Evolutionary conservation across 805 yeast species (phyloP).

Genomic region (Henningerozyma blattae): DNA sequence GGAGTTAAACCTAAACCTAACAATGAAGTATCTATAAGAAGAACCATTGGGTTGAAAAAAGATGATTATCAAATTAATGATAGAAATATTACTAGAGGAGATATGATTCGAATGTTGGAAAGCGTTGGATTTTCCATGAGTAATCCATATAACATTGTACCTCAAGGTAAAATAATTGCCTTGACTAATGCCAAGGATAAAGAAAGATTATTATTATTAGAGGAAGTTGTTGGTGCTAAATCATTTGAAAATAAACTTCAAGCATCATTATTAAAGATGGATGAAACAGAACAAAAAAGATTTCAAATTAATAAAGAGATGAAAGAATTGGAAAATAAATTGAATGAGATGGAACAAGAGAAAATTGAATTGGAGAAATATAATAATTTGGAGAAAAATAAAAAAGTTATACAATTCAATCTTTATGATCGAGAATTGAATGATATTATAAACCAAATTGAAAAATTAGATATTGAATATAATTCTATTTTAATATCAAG

Average conservation of each 20-base stretch:
- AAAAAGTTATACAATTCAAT: conserved; percentile 63
- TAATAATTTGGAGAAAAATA: conserved; percentile 53
- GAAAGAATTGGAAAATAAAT: conserved; percentile 53
- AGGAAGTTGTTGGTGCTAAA: conserved; percentile 92
- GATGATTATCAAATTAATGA: conserved; percentile 84
- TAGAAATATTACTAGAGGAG: conserved; percentile 66
- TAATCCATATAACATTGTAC: conserved; percentile 92
- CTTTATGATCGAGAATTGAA: conserved; percentile 66
- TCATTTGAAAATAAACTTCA: conserved; percentile 73
- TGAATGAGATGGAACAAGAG: conserved; percentile 72
- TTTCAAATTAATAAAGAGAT: conserved; percentile 66
- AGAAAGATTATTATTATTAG: conserved; percentile 66
- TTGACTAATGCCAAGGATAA: conserved; percentile 81
- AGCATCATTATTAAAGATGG: conserved; percentile 74
- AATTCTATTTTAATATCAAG: conserved; percentile 39
- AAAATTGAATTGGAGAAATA: conserved; percentile 60
- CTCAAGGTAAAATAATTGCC: conserved; percentile 86
- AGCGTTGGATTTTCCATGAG: conserved; percentile 86
- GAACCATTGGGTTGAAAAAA: conserved; percentile 88
- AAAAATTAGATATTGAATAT: conserved; percentile 46
- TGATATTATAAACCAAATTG: conserved; percentile 48
- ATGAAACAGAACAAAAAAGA: conserved; percentile 53
- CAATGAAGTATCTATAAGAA: conserved; percentile 59
- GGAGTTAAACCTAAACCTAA: conserved; percentile 23
- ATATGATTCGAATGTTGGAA: conserved; percentile 70